Percentiles rank a stretch among this genome's conserved stretches.
Conservation (phyloP, 1,139 yeast species). For the Yamadazyma sp. region DNA sequence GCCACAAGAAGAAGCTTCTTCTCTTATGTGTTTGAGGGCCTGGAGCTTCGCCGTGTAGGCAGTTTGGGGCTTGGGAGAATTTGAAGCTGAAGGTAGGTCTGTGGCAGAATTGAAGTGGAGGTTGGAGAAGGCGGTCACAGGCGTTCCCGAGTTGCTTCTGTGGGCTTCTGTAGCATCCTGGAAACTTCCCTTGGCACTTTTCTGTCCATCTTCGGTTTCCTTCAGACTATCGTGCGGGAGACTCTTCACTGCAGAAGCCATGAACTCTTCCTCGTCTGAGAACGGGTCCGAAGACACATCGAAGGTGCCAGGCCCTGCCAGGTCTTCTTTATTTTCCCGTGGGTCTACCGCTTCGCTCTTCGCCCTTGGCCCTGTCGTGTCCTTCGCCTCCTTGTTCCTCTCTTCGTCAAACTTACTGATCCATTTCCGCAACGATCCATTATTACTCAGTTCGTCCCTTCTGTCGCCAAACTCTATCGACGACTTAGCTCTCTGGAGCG, state of each 20-base stretch:
- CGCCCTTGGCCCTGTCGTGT: neutral
- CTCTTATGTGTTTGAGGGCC: slow-evolving; percentile 5
- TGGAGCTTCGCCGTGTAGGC: slow-evolving; percentile 10
- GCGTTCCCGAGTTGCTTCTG: neutral
- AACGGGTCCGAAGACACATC: slow-evolving; percentile 27
- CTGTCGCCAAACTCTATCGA: slow-evolving; percentile 19
- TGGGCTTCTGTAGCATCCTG: neutral
- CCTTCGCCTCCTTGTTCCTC: neutral
- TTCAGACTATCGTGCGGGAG: neutral
- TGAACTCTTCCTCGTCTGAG: slow-evolving; percentile 33
- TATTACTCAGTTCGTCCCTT: neutral
- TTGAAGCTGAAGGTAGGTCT: neutral
- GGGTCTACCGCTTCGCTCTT: neutral
- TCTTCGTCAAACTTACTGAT: slow-evolving; percentile 5
- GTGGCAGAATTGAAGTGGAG: neutral
- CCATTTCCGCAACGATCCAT: slow-evolving; percentile 8
- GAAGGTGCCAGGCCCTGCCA: no score
- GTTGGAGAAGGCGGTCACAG: neutral
- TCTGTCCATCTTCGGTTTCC: neutral
- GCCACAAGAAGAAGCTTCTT: slow-evolving; percentile 5
- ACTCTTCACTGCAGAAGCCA: slow-evolving; percentile 4
- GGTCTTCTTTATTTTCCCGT: no score
- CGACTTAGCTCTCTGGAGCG: slow-evolving; percentile 31
- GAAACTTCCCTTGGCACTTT: neutral
- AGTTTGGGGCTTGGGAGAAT: neutral